phyloP scores from a whole-genome alignment of 148 eudicot genomes.

The Diospyros kaki region DNA sequence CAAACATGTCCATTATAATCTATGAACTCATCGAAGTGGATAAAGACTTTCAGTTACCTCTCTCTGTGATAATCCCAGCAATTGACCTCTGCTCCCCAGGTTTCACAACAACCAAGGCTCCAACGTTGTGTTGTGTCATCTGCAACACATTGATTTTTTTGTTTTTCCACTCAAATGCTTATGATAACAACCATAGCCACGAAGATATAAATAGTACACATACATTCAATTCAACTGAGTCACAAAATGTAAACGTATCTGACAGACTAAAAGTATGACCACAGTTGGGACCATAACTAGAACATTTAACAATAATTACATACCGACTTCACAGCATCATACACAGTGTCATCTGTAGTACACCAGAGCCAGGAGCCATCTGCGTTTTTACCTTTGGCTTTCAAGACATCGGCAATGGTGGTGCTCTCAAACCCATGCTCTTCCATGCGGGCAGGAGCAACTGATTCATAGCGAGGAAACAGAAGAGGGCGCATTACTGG shows the following conservation, averaged over 20 bases:
- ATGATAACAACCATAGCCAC: neutral
- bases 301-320: conserved; percentile 12
- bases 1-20: neutral
- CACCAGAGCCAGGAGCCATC: conserved; percentile 99
- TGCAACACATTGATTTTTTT: conserved; percentile 25
- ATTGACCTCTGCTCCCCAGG: conserved; percentile 75
- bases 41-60: conserved; percentile 44
- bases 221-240: too few species aligned
- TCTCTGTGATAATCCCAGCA: conserved; percentile 97
- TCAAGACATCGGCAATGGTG: conserved; percentile 79
- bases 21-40: neutral
- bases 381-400: conserved; percentile 77
- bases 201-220: too few species aligned
- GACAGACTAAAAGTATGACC: neutral
- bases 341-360: conserved; percentile 82
- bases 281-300: neutral
- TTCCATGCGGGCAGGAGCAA: conserved; percentile 61
- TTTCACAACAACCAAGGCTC: conserved; percentile 94
- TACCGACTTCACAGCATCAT: conserved; percentile 98
- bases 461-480: conserved; percentile 61
- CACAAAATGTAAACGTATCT: neutral
- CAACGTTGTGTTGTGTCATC: conserved; percentile 99
- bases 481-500: conserved; percentile 53
- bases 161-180: neutral
- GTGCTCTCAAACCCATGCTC: conserved; percentile 98